These are phyloP conservation scores for Lentinula sp. DNA, from an alignment of 768 basidiomycete genomes.

Conservation along the genomic window DNA sequence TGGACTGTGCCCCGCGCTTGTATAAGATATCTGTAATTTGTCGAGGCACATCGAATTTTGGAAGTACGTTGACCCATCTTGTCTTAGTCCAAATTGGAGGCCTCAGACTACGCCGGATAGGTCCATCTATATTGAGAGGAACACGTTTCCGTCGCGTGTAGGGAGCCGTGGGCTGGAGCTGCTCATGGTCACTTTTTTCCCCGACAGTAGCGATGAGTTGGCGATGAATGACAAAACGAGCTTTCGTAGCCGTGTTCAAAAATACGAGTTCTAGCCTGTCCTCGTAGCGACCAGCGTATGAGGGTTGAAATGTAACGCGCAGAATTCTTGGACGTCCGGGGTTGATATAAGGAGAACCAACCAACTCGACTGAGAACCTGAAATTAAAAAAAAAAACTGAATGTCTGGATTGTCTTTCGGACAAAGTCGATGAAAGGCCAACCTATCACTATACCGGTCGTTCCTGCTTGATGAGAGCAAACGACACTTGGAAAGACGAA, in stretches of 20 bases:
- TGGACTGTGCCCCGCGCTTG: conserved; percentile 9
- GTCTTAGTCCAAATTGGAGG: conserved; percentile 35
- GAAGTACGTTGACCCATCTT: conserved; percentile 26
- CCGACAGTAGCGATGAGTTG: conserved; percentile 42
- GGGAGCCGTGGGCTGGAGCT: conserved; percentile 37
- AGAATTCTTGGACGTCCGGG: conserved; percentile 20
- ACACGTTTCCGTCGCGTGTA: conserved; percentile 27
- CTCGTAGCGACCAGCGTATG: conserved; percentile 37
- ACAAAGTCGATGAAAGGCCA: neutral
- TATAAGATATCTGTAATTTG: conserved; percentile 26
- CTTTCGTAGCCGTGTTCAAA: conserved; percentile 21
- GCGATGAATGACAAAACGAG: conserved; percentile 43
- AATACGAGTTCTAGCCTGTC: conserved; percentile 46
- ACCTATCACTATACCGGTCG: conserved; percentile 1
- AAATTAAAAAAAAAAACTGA: neutral
- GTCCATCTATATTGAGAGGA: conserved; percentile 21
- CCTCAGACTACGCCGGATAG: conserved; percentile 26
- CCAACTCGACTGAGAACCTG: conserved; percentile 27
- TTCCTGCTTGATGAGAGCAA: neutral
- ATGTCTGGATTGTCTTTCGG: neutral
- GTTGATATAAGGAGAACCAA: conserved; percentile 16
- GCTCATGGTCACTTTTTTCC: conserved; percentile 40
- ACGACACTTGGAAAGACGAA: neutral
- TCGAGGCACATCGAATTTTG: conserved; percentile 24
- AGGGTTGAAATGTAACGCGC: conserved; percentile 24